Evolutionary conservation across 495 filamentous ascomycete genomes (phyloP).

Genomic region (Halenospora varia): DNA sequence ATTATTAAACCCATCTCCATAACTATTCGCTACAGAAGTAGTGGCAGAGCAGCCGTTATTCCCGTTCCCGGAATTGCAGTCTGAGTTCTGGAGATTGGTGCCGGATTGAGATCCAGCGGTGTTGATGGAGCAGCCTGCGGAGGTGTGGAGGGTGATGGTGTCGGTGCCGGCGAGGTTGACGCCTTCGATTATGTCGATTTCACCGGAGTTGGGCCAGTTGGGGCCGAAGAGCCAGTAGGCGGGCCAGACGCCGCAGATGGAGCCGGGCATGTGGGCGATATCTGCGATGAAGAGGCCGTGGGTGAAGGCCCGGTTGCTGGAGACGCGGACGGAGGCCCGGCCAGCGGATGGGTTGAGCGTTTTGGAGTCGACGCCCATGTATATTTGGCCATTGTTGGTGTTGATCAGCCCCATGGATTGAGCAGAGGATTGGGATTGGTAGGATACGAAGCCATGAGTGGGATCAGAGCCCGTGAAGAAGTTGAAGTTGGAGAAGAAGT

Average conservation of each 20-base stretch:
- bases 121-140: constrained; percentile 49
- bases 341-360: constrained; percentile 35
- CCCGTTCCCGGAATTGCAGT: constrained; percentile 54
- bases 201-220: constrained; percentile 74
- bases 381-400: constrained; percentile 49
- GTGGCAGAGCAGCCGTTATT: constrained; percentile 47
- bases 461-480: constrained; percentile 56
- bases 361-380: constrained; percentile 52
- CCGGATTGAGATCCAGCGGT: constrained; percentile 45
- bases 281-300: constrained; percentile 71
- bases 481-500: constrained; percentile 52
- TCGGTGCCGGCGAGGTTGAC: constrained; percentile 66
- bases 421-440: constrained; percentile 29
- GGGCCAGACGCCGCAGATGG: constrained; percentile 28
- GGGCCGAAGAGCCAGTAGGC: constrained; percentile 52
- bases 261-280: constrained; percentile 71
- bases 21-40: constrained; percentile 46
- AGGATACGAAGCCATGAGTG: constrained; percentile 68
- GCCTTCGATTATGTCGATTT: constrained; percentile 91
- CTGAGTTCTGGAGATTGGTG: constrained; percentile 37
- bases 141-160: constrained; percentile 72
- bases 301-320: constrained; percentile 63
- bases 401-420: constrained; percentile 37
- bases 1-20: constrained; percentile 69
- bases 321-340: constrained; percentile 65